These are phyloP conservation scores for Eimeria necatrix DNA, from an alignment of 169 alveolate species.

Conservation along the genomic window DNA sequence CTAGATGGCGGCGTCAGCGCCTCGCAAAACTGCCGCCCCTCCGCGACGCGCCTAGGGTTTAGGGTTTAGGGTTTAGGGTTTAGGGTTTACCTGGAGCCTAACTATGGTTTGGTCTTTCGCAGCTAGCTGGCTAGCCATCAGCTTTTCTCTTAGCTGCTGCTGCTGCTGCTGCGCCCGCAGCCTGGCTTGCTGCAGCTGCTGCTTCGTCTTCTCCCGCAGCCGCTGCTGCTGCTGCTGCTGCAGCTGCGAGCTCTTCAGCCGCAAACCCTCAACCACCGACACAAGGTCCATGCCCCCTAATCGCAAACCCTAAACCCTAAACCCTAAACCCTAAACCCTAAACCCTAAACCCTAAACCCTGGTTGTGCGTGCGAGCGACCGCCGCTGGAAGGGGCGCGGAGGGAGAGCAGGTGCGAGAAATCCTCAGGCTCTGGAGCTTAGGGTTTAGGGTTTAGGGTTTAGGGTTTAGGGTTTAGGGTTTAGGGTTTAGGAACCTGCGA, in stretches of 20 bases:
- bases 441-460: neutral
- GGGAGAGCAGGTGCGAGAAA: neutral
- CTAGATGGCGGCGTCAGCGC: neutral
- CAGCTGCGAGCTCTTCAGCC: neutral
- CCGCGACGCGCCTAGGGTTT: neutral
- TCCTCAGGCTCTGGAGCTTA: neutral
- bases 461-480: constrained; percentile 37
- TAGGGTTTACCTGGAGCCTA: neutral
- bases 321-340: neutral
- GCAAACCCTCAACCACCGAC: neutral
- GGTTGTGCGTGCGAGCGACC: neutral
- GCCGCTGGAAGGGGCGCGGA: too few species aligned
- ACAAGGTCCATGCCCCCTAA: neutral
- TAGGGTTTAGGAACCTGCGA: constrained; percentile 55
- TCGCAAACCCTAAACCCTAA: neutral
- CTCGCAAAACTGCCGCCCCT: neutral
- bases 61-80: neutral
- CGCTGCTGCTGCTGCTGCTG: constrained; percentile 48
- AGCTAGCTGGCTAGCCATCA: neutral
- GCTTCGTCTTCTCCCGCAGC: neutral
- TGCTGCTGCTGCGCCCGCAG: neutral
- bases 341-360: neutral
- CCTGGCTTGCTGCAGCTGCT: neutral
- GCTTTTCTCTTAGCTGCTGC: neutral
- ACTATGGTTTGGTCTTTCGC: constrained; percentile 1